phyloP scores from a whole-genome alignment of 75 land plant species.

The Adiantum capillusveneris region DNA sequence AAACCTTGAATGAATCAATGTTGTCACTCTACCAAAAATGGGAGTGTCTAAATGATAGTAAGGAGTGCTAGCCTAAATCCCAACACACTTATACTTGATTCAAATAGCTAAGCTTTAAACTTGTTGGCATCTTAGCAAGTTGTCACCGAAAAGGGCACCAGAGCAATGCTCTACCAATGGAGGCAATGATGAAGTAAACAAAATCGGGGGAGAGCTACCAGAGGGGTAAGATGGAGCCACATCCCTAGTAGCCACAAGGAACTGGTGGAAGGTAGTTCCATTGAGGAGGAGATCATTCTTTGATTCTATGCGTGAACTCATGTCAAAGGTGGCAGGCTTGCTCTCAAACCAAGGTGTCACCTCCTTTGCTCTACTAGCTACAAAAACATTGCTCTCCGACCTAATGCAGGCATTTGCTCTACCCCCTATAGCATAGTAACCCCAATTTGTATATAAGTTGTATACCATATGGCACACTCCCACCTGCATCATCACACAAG shows the following conservation, averaged over 20 bases:
- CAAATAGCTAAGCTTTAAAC: too few relatives aligned
- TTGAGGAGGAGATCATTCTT: conserved; percentile 24
- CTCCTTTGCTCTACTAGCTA: conserved; percentile 20
- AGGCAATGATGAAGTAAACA: not conserved
- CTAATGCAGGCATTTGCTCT: conserved; percentile 16
- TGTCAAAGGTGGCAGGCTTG: conserved; percentile 5
- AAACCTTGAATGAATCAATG: too few relatives aligned
- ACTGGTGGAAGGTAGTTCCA: conserved; percentile 39
- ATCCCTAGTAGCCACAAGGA: conserved; percentile 19
- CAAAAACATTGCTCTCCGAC: conserved; percentile 35
- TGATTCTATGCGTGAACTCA: conserved; percentile 19
- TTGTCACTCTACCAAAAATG: too few relatives aligned
- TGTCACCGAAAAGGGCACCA: not conserved
- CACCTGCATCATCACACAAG: conserved; percentile 20
- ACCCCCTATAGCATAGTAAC: conserved; percentile 43
- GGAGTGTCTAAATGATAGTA: too few relatives aligned
- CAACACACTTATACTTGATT: too few relatives aligned
- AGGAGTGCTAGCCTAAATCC: too few relatives aligned
- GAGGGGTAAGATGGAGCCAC: conserved; percentile 44
- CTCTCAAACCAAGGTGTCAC: conserved; percentile 34
- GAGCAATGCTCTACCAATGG: conserved; percentile 2
- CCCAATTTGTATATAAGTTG: conserved; percentile 43
- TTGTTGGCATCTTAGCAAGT: too few relatives aligned
- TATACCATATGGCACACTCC: conserved; percentile 42
- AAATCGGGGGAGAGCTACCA: not conserved